Evolutionary conservation across 345 rosid species (phyloP), one percentile per base, ranked within the genome.

Genomic region (Populus pruinosa): DNA sequence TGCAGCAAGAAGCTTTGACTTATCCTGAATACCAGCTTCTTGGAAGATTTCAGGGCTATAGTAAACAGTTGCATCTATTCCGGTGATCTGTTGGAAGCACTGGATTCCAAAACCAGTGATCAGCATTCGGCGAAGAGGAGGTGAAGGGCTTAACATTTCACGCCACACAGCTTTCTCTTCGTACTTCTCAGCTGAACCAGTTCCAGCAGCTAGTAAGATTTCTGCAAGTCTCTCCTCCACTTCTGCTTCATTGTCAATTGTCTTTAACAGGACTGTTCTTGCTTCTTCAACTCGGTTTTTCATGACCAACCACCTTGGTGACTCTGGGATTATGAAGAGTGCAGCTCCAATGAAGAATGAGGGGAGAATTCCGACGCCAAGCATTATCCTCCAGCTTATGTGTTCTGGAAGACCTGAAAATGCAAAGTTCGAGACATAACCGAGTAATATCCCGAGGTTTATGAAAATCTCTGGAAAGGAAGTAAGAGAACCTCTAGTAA

Each of bases 241-340:
- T 78, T 94, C 94, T 18, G 78, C 81, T 68, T 92, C 94, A 39
- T 80, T 79, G 20, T 94, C 93, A 73, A 83, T 92, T 20, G 97
- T 94, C 75, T 89, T 92, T 17, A 84, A 76, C n/a, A 94, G 87
- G 56, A 94, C 98, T 27, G 84, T 76, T 75, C 93, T 83, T 39
- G 98, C 97, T 82, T 80, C 92, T 9, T 92, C 96, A 21, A 92
- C 82, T 38, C 92, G 86, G 76, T 89, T 87, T 82, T 88, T 89
- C 97, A 94, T 66, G 23, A 91, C 94, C 82, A 94, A 71, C 98
- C 96, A 94, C 83, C 97, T 87, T 0, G 97, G 97, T 20, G 97
- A 94, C 80, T 94, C 97, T 1, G 98, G 98, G 84, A 94, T 94
- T 56, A 94, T 72, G 49, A 89, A 94, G 31, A 94, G 87, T 17